Evolutionary conservation across 2,329 filamentous ascomycete genomes (phyloP), one percentile per base, ranked within the genome.

Genomic region (Chrysoporthe deuterocubensis): DNA sequence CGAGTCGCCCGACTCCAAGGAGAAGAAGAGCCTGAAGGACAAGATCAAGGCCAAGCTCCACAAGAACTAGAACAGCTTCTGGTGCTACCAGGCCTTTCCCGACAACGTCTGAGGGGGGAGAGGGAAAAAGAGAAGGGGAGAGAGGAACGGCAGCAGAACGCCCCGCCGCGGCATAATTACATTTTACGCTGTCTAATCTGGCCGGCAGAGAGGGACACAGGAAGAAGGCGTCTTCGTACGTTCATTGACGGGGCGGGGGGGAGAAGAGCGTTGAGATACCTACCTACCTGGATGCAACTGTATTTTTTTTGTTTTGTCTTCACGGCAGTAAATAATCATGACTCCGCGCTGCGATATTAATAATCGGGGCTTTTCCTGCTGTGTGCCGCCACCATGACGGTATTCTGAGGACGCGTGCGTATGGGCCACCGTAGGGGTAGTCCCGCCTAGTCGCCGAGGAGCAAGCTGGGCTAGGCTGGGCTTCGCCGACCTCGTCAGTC

Each of bases 31-130:
- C 70, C 74, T 90, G 52, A 83, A 84, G 69, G 83, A 89, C 67
- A 90, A 90, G 80, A 86, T 92, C 78, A 92, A 91, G 85, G 84
- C 85, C 66, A 92, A 91, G 81, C 78, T 92, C 68, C 89, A 91
- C 78, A 79, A 78, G 67, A 79, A 83, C 73, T 82, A 74, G 57
- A 42, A 34, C 50, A 43, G 48, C n/a, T 57, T 67, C 34, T 67
- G 54, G 54, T 67, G 67, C 59, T 62, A 57, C 42, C 64, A 50
- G 32, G 64, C 42, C 40, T 67, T 61, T 56, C 59, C 48, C 37
- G 60, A 61, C 11, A 54, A 67, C 13, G n/a, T 32, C 13, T 16
- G 13, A 26, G 9, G 14, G 4, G 14, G 26, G 26, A 26, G 26
- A 26, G 1, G 11, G 21, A 7, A 13, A 26, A 34, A 54, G 11